phyloP scores from a whole-genome alignment of 2,329 filamentous ascomycete species.

The Colletotrichum sp. region DNA sequence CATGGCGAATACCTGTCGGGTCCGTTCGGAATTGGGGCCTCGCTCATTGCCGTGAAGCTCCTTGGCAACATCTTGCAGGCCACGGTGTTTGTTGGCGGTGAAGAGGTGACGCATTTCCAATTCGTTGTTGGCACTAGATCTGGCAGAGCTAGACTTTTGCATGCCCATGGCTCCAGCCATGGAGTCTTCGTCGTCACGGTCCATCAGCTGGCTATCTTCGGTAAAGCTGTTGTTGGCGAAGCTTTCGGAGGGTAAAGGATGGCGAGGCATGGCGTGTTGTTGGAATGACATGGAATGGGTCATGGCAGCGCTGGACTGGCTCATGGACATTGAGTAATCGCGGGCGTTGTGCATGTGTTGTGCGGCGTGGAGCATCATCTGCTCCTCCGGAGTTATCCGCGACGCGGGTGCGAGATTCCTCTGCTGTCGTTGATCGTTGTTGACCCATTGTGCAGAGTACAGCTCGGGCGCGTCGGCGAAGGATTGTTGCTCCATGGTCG shows the following conservation, averaged over 20 bases:
- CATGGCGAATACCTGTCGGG: constrained; percentile 88
- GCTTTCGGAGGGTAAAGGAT: constrained; percentile 59
- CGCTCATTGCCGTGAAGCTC: constrained; percentile 81
- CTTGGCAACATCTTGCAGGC: constrained; percentile 72
- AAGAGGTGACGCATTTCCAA: constrained; percentile 81
- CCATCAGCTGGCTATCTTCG: constrained; percentile 66
- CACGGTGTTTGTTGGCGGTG: constrained; percentile 69
- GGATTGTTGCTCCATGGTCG: constrained; percentile 52
- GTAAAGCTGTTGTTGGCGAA: constrained; percentile 61
- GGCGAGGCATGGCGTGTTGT: constrained; percentile 46
- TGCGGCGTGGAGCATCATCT: constrained; percentile 60
- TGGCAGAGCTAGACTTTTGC: constrained; percentile 61
- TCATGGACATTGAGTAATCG: constrained; percentile 50
- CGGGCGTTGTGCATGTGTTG: constrained; percentile 59
- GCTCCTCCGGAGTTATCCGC: constrained; percentile 62
- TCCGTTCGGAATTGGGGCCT: constrained; percentile 81
- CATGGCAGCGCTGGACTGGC: constrained; percentile 30
- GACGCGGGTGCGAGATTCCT: constrained; percentile 47
- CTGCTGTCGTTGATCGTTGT: constrained; percentile 46
- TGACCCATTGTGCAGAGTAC: constrained; percentile 56
- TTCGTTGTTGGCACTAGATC: constrained; percentile 80
- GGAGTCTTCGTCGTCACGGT: constrained; percentile 65
- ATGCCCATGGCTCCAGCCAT: constrained; percentile 48
- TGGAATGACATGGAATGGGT: constrained; percentile 29
- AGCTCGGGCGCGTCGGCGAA: constrained; percentile 48